These are phyloP conservation scores for Russula sp. DNA, from an alignment of 768 basidiomycete genomes.

Conservation along the genomic window DNA sequence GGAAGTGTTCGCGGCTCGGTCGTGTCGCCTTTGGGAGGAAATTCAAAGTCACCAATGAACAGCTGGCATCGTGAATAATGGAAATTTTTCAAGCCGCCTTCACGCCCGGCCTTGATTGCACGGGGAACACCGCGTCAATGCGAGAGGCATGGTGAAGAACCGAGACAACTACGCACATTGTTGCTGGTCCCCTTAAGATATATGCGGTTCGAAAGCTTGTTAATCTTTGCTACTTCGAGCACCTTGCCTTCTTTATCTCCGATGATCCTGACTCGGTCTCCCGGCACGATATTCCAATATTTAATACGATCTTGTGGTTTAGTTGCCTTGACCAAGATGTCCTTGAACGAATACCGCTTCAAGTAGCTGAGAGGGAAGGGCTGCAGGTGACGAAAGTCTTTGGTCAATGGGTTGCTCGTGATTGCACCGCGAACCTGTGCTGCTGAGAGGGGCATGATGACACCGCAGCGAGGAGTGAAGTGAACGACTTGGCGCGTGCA, in stretches of 20 bases:
- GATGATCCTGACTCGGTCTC: constrained; percentile 66
- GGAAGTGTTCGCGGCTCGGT: constrained; percentile 25
- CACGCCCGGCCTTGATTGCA: constrained; percentile 24
- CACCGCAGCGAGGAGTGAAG: too few species aligned
- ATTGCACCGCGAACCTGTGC: constrained; percentile 15
- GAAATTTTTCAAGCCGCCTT: constrained; percentile 9
- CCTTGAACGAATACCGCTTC: constrained; percentile 38
- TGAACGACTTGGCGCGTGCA: neutral
- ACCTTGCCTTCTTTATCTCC: constrained; percentile 54
- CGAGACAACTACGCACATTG: constrained; percentile 25
- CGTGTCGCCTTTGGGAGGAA: constrained; percentile 35
- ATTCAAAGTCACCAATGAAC: constrained; percentile 59
- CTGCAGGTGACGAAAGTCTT: constrained; percentile 57
- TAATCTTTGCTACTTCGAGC: constrained; percentile 66
- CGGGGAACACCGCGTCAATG: constrained; percentile 3
- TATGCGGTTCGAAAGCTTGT: constrained; percentile 63
- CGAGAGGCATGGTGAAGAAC: neutral
- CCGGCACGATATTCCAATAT: constrained; percentile 83
- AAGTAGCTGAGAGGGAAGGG: constrained; percentile 51
- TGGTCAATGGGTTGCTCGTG: constrained; percentile 42
- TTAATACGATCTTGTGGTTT: constrained; percentile 65
- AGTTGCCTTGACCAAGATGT: constrained; percentile 43
- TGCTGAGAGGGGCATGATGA: constrained; percentile 16
- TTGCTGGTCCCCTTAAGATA: constrained; percentile 45
- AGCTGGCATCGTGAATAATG: constrained; percentile 81